Percentiles rank a stretch among this genome's conserved stretches.
These are phyloP conservation scores for Corynespora cassiicola DNA, from an alignment of 2,329 filamentous ascomycete species.

Conservation along the genomic window DNA sequence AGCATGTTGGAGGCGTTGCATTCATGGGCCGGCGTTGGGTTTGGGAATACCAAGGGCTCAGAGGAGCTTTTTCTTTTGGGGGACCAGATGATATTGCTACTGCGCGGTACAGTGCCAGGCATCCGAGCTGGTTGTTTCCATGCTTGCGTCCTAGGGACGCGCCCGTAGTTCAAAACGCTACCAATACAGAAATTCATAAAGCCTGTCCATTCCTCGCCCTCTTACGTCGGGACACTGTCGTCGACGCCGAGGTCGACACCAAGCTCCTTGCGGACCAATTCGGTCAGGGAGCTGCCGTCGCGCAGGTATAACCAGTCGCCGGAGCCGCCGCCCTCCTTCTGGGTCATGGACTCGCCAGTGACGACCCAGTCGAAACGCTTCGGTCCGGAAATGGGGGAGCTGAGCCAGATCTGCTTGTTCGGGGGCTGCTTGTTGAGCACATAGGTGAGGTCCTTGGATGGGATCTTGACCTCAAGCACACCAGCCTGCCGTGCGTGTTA, in stretches of 20 bases:
- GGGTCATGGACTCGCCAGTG: slow-evolving; percentile 71
- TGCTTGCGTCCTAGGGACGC: too few species aligned
- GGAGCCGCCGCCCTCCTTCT: slow-evolving; percentile 77
- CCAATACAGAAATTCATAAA: too few species aligned
- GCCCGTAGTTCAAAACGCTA: too few species aligned
- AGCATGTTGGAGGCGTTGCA: too few species aligned
- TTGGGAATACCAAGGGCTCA: too few species aligned
- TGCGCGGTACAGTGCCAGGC: too few species aligned
- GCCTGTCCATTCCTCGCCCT: too few species aligned
- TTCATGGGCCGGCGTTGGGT: too few species aligned
- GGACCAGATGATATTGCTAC: too few species aligned
- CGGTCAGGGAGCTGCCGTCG: slow-evolving; percentile 77
- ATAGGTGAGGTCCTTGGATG: slow-evolving; percentile 73
- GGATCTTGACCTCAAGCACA: slow-evolving; percentile 78
- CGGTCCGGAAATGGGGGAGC: slow-evolving; percentile 86
- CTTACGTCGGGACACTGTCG: slow-evolving; percentile 30
- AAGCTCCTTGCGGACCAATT: slow-evolving; percentile 78
- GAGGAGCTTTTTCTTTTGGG: too few species aligned
- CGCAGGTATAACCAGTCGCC: slow-evolving; percentile 89
- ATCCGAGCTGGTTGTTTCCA: too few species aligned
- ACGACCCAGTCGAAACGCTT: slow-evolving; percentile 94
- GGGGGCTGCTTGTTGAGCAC: slow-evolving; percentile 98
- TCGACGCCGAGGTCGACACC: slow-evolving; percentile 61
- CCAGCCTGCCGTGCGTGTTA: slow-evolving; percentile 69
- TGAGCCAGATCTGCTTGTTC: slow-evolving; percentile 97